Evolutionary conservation across 1,284 basidiomycete genomes (phyloP), one percentile per base, ranked within the genome.

Genomic region (Papiliotrema laurentii): DNA sequence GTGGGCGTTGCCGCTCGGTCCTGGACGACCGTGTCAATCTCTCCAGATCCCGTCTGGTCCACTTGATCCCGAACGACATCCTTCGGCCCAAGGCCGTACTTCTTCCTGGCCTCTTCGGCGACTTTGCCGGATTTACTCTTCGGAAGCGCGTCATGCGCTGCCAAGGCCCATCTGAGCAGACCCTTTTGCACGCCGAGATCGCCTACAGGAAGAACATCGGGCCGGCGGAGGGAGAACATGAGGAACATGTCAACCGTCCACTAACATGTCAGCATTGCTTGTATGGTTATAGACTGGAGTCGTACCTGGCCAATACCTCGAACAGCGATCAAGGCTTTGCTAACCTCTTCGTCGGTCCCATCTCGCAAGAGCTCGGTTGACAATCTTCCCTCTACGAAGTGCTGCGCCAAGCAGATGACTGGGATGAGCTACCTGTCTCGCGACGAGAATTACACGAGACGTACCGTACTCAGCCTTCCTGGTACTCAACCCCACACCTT

Each of bases 391-490:
- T 89, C 85, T 3, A 81, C 78, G 66, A 92, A 92, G 53, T 86
- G 77, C 27, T 79, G 66, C 2, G 89, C 87, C 4, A 92, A 76
- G 58, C 89, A 88, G 43, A 81, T 77, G 19, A 92, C 87, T 89
- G 54, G 13, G 42, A 48, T 48, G n/a, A 47, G 54, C 39, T 14
- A 5, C 19, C 26, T 18, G 16, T 38, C 31, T 11, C 28, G n/a
- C 5, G 22, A 27, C 25, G n/a, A 9, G n/a, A 27, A 27, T n/a
- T 13, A 28, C 28, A 22, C 25, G 9, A 11, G 18, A 66, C 80
- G 61, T 50, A 87, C 87, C 79, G 66, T 92, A 93, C 75, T 91
- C 88, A 4, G 86, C 87, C 67, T 93, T 93, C 19, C 89, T 77
- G 24, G 75, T 79, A 56, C 86, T 89, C 50, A 91, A 70, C 0